phyloP scores from a whole-genome alignment of 176 grass and related monocot genomes.

The Zoysia pacifica region DNA sequence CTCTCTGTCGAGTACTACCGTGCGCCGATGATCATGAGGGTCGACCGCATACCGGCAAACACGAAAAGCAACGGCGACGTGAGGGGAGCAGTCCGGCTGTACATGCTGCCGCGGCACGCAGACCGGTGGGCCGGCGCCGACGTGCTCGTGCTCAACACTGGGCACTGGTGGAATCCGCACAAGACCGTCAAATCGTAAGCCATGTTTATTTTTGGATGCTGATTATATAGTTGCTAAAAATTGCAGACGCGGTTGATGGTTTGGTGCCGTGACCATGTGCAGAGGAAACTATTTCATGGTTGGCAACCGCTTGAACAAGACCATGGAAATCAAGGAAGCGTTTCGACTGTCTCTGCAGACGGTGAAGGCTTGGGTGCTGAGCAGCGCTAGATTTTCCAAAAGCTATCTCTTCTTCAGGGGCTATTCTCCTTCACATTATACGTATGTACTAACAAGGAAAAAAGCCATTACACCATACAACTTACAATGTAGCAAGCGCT shows the following conservation, averaged over 20 bases:
- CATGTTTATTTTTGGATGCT: not conserved
- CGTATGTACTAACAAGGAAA: not conserved
- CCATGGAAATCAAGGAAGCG: constrained; percentile 40
- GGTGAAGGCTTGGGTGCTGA: constrained; percentile 34
- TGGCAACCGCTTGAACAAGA: constrained; percentile 26
- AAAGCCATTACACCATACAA: not conserved
- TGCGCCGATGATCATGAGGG: constrained; percentile 45
- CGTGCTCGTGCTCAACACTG: constrained; percentile 53
- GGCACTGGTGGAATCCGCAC: constrained; percentile 52
- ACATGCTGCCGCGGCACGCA: constrained; percentile 33
- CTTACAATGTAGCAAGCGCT: not conserved
- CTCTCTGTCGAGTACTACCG: constrained; percentile 47
- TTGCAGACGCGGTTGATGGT: not conserved
- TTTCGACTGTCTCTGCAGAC: constrained; percentile 29
- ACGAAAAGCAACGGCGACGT: not conserved
- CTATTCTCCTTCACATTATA: constrained; percentile 47
- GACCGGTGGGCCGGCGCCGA: constrained; percentile 33
- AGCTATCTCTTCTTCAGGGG: constrained; percentile 47
- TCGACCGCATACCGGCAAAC: constrained; percentile 33
- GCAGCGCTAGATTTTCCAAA: not conserved
- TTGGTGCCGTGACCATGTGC: not conserved
- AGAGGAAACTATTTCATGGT: constrained; percentile 59
- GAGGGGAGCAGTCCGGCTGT: constrained; percentile 32
- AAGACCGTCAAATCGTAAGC: constrained; percentile 39
- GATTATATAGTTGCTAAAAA: too few relatives aligned